Evolutionary conservation across 1,284 basidiomycete genomes (phyloP).

Genomic region (Lentinula novae-zelandiae): DNA sequence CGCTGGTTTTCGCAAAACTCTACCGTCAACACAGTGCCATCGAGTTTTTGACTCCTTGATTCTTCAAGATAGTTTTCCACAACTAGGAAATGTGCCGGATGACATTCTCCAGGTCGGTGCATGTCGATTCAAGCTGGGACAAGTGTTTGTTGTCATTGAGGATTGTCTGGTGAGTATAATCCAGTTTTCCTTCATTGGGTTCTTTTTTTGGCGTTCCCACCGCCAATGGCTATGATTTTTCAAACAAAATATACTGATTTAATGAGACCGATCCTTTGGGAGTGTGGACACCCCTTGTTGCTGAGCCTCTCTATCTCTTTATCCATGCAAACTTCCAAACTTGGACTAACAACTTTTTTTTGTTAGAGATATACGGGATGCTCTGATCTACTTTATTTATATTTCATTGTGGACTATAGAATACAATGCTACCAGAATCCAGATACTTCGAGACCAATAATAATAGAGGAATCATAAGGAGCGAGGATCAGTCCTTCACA

Average conservation of each 20-base stretch:
- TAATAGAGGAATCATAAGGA: neutral
- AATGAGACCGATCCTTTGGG: constrained; percentile 11
- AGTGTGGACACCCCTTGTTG: constrained; percentile 1
- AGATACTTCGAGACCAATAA: neutral
- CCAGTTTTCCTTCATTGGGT: too few relatives aligned
- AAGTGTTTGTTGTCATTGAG: constrained; percentile 12
- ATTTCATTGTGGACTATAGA: neutral
- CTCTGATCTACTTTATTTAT: neutral
- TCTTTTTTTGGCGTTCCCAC: too few relatives aligned
- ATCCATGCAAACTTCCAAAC: neutral
- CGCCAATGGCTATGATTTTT: too few relatives aligned
- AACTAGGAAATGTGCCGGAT: constrained; percentile 38
- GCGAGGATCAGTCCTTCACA: neutral
- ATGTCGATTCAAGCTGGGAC: constrained; percentile 37
- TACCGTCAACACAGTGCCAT: too few relatives aligned
- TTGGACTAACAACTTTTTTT: neutral
- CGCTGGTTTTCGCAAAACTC: constrained; percentile 33
- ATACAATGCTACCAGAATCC: neutral
- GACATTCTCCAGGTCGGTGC: constrained; percentile 28
- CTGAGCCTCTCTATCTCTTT: neutral
- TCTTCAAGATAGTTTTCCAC: constrained; percentile 35
- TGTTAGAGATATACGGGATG: neutral
- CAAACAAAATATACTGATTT: constrained; percentile 4
- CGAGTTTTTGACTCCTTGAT: neutral
- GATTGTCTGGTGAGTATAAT: too few relatives aligned